Evolutionary conservation across 1,284 basidiomycete species (phyloP), one percentile per base, ranked within the genome.

Genomic region (Apiotrichum gracile): DNA sequence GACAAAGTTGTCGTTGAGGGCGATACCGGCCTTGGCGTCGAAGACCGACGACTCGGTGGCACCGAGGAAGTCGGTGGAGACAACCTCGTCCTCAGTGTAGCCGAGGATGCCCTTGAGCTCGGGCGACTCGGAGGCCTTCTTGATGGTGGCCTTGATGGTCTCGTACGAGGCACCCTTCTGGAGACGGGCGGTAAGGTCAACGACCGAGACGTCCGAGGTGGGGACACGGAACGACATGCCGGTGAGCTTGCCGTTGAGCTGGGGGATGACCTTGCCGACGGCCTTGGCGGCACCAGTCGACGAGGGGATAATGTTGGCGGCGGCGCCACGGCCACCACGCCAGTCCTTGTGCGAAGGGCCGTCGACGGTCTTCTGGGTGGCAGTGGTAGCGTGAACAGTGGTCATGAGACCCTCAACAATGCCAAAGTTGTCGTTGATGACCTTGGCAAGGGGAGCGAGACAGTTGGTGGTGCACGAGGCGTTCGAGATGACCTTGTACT

Each of bases 401-500:
- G 89, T 96, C 96, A 98, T 98, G 74, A 99, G 83, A 76, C 89
- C 92, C 80, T 97, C 92, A 61, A 88, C 81, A 69, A 97, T 93
- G 67, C 86, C 88, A 74, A 88, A 94, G 69, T 74, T 93, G 85
- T 98, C 96, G 80, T 99, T 73, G 81, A 99, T 82, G 76, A 97
- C 87, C 83, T 98, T 98, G 78, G 94, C 94, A 60, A 99, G 85
- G 61, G 96, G 93, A 34, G 96, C 96, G 61, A 99, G 84, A 78
- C 92, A 96, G 86, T 99, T 98, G 79, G 94, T 99, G 50, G 94
- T 99, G 85, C 94, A 99, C 41, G 93, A 97, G 33, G 94, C 94
- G 79, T 99, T 99, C 66, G 94, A 99, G 78, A 98, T 86, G 75
- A 97, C 88, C 62, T 83, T 82, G 82, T 91, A 85, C 76, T 88